Evolutionary conservation across 2,329 filamentous ascomycete genomes (phyloP).

Genomic region (Teratosphaeria pseudoeucalypti): DNA sequence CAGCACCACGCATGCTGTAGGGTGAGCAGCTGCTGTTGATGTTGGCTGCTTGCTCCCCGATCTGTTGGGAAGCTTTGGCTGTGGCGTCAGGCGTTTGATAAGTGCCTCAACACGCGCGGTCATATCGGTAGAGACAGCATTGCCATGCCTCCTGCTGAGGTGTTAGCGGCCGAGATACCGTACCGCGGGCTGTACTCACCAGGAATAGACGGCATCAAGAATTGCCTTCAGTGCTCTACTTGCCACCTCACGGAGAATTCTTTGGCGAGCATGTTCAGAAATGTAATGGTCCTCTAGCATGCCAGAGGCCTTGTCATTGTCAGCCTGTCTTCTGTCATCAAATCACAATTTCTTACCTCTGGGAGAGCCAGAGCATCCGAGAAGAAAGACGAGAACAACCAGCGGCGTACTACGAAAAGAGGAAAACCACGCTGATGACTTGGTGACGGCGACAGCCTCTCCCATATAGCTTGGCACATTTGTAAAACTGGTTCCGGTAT

Average conservation of each 20-base stretch:
- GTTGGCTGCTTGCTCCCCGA: background rate
- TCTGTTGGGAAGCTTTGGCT: slow-evolving; percentile 1
- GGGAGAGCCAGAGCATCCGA: slow-evolving; percentile 77
- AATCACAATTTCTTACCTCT: slow-evolving; percentile 48
- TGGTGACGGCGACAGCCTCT: slow-evolving; percentile 53
- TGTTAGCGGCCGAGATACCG: background rate
- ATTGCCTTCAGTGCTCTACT: slow-evolving; percentile 70
- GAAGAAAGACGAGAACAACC: slow-evolving; percentile 84
- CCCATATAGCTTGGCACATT: slow-evolving; percentile 72
- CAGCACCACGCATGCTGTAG: slow-evolving; percentile 8
- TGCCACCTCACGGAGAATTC: slow-evolving; percentile 61
- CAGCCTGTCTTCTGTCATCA: background rate
- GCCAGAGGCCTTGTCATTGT: slow-evolving; percentile 41
- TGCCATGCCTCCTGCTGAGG: slow-evolving; percentile 43
- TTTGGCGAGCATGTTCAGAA: slow-evolving; percentile 79
- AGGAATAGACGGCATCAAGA: slow-evolving; percentile 60
- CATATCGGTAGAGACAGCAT: slow-evolving; percentile 52
- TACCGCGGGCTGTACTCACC: slow-evolving; percentile 40
- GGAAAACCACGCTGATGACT: slow-evolving; percentile 61
- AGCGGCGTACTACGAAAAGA: slow-evolving; percentile 77
- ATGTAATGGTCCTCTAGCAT: slow-evolving; percentile 83
- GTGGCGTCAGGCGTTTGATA: slow-evolving; percentile 48
- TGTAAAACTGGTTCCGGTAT: slow-evolving; percentile 79
- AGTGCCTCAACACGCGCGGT: slow-evolving; percentile 63
- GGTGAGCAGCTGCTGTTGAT: background rate